Percentiles rank a stretch among this genome's conserved stretches.
phyloP scores from a whole-genome alignment of 2,329 filamentous ascomycete genomes.

The Trichoderma cornu-damae region DNA sequence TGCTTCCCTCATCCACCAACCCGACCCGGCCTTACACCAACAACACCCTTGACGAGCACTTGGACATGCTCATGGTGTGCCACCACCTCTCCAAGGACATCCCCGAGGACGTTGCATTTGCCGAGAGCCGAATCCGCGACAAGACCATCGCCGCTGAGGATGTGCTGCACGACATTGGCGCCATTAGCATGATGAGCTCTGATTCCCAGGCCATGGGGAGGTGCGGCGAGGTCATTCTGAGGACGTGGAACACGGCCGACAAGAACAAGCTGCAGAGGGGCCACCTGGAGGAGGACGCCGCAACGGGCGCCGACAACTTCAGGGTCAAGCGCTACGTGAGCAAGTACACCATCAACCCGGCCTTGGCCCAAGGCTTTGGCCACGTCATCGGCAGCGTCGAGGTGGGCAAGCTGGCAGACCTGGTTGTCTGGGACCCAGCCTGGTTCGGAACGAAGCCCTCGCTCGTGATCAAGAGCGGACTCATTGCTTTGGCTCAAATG shows the following conservation, averaged over 20 bases:
- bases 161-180: conserved; percentile 88
- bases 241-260: conserved; percentile 95
- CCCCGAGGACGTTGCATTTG: conserved; percentile 91
- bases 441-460: conserved; percentile 85
- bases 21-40: conserved; percentile 84
- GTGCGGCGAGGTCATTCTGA: conserved; percentile 85
- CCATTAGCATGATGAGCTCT: conserved; percentile 95
- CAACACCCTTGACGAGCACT: conserved; percentile 92
- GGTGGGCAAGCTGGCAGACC: conserved; percentile 81
- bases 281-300: conserved; percentile 68
- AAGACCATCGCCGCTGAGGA: conserved; percentile 97
- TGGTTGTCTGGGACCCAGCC: conserved; percentile 80
- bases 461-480: conserved; percentile 77
- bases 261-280: conserved; percentile 92
- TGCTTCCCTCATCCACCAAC: conserved; percentile 86
- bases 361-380: conserved; percentile 82
- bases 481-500: conserved; percentile 81
- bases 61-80: conserved; percentile 98
- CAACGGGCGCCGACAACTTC: conserved; percentile 79
- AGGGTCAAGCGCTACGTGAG: conserved; percentile 87
- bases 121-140: conserved; percentile 86
- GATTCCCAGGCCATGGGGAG: conserved; percentile 97
- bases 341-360: conserved; percentile 96
- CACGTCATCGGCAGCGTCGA: conserved; percentile 85
- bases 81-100: conserved; percentile 91